Base-by-base conservation (phyloP, 768 basidiomycete species). In the Russula brevipes region DNA sequence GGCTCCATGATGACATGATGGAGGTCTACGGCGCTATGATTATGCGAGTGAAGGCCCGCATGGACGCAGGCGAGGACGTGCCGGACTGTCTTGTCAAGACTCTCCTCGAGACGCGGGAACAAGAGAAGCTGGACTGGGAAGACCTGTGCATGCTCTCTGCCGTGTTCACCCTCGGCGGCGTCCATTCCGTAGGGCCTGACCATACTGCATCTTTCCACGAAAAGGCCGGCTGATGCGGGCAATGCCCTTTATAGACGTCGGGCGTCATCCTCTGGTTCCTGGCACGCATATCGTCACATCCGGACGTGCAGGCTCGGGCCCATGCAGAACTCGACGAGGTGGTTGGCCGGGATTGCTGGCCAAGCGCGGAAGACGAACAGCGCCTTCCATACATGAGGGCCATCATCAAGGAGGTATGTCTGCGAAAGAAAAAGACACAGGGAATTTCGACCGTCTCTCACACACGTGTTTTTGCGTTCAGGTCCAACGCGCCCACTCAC, bases 11-110 rank as follows among this genome's bases (percentile, higher is more conserved):
- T 12, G 73, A 68, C 42, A 63, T 76, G 35, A 61, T 73, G 41
- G 69, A 68, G 31, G 70, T 73, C 3, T 76, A 75, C 56, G 73
- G 75, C n/a, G 61, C 66, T 3, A 73, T 76, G 73, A 72, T 74
- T 12, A 61, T 57, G 55, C 69, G 66, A 5, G 68, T 75, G 33
- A 71, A 72, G 56, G 65, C 64, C 3, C 70, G 71, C 9, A 69
- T 76, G 65, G 72, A 73, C 9, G 49, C 59, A 1, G 73, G 74
- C 35, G 74, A 75, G 54, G 61, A 70, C 7, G 73, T 76, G 2
- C 75, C 75, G 3, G 70, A 76, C 61, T 76, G 75, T 60, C 70
- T 75, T 30, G 72, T 73, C 38, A 76, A 75, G 66, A 71, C 69
- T 2, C 66, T 76, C 9, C 69, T 76, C 9, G 57, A 70, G 30